phyloP scores from a whole-genome alignment of 768 basidiomycete genomes.

The Kwoniella sp. region DNA sequence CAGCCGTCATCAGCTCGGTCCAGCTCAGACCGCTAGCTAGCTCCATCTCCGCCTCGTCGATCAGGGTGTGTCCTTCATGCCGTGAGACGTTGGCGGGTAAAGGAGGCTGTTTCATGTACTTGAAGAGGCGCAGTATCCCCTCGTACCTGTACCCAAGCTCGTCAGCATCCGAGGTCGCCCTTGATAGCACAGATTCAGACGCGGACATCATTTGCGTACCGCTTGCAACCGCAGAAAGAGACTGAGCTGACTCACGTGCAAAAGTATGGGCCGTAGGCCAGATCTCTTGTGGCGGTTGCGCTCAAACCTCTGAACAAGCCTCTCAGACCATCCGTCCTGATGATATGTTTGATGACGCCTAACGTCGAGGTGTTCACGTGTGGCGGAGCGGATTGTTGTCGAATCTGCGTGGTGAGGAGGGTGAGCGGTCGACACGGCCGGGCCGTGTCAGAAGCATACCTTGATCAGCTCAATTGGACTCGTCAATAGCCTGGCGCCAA shows the following conservation, averaged over 20 bases:
- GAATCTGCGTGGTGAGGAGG: slow-evolving; percentile 52
- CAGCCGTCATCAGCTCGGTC: slow-evolving; percentile 65
- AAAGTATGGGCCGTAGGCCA: slow-evolving; percentile 83
- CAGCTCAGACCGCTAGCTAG: slow-evolving; percentile 52
- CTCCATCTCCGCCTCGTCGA: slow-evolving; percentile 53
- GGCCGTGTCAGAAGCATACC: no score
- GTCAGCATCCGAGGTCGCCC: no score
- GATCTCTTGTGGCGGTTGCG: slow-evolving; percentile 70
- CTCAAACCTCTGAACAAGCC: slow-evolving; percentile 74
- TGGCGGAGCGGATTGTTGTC: slow-evolving; percentile 47
- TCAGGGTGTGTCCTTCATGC: slow-evolving; percentile 51
- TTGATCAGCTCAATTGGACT: slow-evolving; percentile 84
- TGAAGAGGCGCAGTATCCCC: slow-evolving; percentile 46
- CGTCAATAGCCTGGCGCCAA: slow-evolving; percentile 61
- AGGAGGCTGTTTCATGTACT: slow-evolving; percentile 26
- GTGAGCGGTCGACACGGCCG: no score
- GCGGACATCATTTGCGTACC: no score
- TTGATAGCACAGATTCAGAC: no score
- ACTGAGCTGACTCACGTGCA: slow-evolving; percentile 57
- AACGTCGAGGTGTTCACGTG: slow-evolving; percentile 50
- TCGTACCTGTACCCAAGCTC: slow-evolving; percentile 50
- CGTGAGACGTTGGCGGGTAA: slow-evolving; percentile 37
- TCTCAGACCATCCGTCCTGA: slow-evolving; percentile 57
- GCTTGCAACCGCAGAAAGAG: slow-evolving; percentile 6
- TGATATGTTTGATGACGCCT: slow-evolving; percentile 59